Conservation (phyloP, 306 rosid genomes). For the Fragaria vesca region DNA sequence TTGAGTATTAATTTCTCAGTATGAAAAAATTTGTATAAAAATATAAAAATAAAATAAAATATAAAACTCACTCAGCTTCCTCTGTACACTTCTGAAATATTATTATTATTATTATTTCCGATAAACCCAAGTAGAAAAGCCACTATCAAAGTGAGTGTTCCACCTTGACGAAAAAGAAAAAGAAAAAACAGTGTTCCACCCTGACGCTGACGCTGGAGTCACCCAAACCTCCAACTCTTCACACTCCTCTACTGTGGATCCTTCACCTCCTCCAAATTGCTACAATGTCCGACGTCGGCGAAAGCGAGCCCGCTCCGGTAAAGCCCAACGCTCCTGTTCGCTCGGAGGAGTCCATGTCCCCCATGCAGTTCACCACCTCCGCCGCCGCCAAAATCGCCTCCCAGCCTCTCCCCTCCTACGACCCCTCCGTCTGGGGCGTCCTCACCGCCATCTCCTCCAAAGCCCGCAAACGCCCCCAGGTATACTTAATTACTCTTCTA, state of each 20-base stretch:
- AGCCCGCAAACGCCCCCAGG: conserved; percentile 87
- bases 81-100: no score
- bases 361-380: conserved; percentile 53
- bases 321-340: background rate
- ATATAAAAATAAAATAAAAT: no score
- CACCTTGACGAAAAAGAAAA: no score
- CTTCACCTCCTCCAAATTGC: conserved; percentile 13
- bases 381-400: conserved; percentile 71
- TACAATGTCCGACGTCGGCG: conserved; percentile 39
- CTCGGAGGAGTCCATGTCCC: conserved; percentile 9
- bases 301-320: conserved; percentile 16
- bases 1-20: no score
- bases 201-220: background rate
- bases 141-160: no score
- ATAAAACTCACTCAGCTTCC: no score
- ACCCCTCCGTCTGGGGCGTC: conserved; percentile 80
- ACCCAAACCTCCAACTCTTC: background rate
- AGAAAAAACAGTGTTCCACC: no score
- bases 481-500: background rate
- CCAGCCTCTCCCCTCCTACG: conserved; percentile 64
- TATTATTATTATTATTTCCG: no score
- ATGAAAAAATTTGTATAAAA: no score
- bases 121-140: background rate
- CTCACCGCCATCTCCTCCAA: conserved; percentile 85
- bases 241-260: background rate